Base-by-base conservation (phyloP, 805 yeast species). In the Wickerhamiella lipophila region DNA sequence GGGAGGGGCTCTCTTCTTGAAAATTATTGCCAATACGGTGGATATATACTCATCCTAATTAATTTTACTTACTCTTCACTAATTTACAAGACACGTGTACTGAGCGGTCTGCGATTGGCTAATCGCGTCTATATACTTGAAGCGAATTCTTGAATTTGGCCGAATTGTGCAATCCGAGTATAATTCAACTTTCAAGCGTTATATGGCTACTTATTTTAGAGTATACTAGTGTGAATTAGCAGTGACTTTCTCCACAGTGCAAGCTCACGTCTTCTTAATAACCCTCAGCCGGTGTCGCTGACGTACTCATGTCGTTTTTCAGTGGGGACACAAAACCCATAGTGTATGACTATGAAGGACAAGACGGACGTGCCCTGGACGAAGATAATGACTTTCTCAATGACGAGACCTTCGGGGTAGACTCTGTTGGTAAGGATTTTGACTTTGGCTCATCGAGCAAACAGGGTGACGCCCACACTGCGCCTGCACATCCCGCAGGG, bases 341-440 rank as follows among this genome's bases (percentile, higher is more conserved):
- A 21, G 49, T 47, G 30, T 50, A 48, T 38, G 53, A 50, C 46
- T 50, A 47, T 16, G 53, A 43, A 38, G 49, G 43, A 13, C 26
- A 27, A 6, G 49, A 47, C 13, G 49, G 47, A 19, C 25, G 22
- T 3, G 22, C 15, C 56, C 54, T 71, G 43, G 74, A 71, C 29
- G 83, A 78, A 50, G 81, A 75, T 27, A 88, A 81, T 43, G 95
- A 85, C 60, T 92, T 82, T 34, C 71, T 81, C 56, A 83, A 84
- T 60, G 83, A 78, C 53, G 87, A 80, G 60, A 84, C 94, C 0
- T 84, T 84, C 64, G 94, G 92, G 23, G 68, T 64, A 11, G 46
- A 36, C 25, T 63, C 68, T 1, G 70, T 78, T 47, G 77, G 79
- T 27, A 72, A 74, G 54, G 84, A 82, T 56, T 83, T 80, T 58